A percentile compares a stretch with the other conserved stretches of the same genome.
These are phyloP conservation scores for Proliferodiscus dingleyae DNA, from an alignment of 2,329 filamentous ascomycete species.

Conservation along the genomic window DNA sequence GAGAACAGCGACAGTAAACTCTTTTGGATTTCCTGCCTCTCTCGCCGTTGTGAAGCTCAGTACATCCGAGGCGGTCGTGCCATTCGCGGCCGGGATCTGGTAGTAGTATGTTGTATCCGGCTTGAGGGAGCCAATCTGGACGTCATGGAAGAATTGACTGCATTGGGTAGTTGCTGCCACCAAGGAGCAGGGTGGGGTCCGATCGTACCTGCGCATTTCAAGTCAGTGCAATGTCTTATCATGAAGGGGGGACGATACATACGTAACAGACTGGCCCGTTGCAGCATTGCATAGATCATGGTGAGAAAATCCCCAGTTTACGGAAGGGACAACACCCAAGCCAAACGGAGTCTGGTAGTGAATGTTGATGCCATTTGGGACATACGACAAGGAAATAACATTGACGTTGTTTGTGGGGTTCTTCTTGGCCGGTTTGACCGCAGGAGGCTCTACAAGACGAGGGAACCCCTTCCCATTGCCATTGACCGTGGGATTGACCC, in stretches of 20 bases:
- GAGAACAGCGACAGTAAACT: constrained; percentile 43
- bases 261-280: constrained; percentile 39
- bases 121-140: constrained; percentile 38
- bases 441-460: constrained; percentile 45
- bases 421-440: constrained; percentile 39
- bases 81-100: constrained; percentile 43
- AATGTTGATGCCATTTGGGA: constrained; percentile 45
- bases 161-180: constrained; percentile 44
- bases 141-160: constrained; percentile 48
- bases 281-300: constrained; percentile 33
- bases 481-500: constrained; percentile 45
- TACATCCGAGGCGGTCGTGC: constrained; percentile 43
- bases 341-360: constrained; percentile 52
- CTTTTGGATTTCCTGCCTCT: constrained; percentile 36
- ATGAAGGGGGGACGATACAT: constrained; percentile 4
- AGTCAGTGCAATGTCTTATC: background rate
- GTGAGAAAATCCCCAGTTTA: constrained; percentile 39
- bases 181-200: constrained; percentile 45
- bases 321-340: constrained; percentile 38
- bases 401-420: constrained; percentile 49
- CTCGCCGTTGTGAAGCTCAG: constrained; percentile 43
- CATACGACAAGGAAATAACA: constrained; percentile 44
- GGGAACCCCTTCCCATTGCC: constrained; percentile 49
- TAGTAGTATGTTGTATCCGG: constrained; percentile 47
- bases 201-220: constrained; percentile 38